Base-by-base conservation (phyloP, 106 monocot genomes). In the Dioscorea alata region DNA sequence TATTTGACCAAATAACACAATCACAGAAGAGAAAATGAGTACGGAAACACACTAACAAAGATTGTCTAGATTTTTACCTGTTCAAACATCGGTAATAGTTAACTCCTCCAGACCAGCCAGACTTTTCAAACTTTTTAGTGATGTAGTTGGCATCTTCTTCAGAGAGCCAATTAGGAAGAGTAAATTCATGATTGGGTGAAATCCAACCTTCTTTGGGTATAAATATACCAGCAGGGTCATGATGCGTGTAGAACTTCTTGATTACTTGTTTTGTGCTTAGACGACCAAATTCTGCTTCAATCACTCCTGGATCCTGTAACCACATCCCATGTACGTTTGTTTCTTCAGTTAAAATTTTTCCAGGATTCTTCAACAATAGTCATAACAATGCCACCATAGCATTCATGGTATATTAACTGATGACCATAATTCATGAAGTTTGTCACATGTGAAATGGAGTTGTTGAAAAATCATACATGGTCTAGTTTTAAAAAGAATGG, bases 11-110 rank as follows among this genome's bases (percentile, higher is more conserved):
- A 34, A 34, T 34, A 4, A 34, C 34, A 6, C 10, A 10, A 42
- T 42, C 9, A 42, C 6, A 0, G 42, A 42, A 42, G 9, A 8
- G 42, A 42, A n/a, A 32, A 2, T 63, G 8, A 4, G 25, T 1
- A 17, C 2, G 3, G 28, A 28, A 28, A 28, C 28, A 1, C 1
- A 28, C 3, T 28, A 28, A 28, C 1, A 28, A 28, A 3, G 28
- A 3, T 28, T 28, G 28, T 28, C 2, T 28, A 18, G 66, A 49
- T 74, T 24, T 74, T 24, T 74, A 82, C 82, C 59, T 19, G 50
- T 82, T 64, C 13, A 82, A 23, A 22, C 35, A 54, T 15, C 82
- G 68, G 59, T 82, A 82, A 65, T 82, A 82, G 69, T 82, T 82
- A 8, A 82, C 19, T 24, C 65, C 70, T 23, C 82, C 82, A 18